Evolutionary conservation across 805 yeast genomes (phyloP).

Genomic region (Candida ortonii): DNA sequence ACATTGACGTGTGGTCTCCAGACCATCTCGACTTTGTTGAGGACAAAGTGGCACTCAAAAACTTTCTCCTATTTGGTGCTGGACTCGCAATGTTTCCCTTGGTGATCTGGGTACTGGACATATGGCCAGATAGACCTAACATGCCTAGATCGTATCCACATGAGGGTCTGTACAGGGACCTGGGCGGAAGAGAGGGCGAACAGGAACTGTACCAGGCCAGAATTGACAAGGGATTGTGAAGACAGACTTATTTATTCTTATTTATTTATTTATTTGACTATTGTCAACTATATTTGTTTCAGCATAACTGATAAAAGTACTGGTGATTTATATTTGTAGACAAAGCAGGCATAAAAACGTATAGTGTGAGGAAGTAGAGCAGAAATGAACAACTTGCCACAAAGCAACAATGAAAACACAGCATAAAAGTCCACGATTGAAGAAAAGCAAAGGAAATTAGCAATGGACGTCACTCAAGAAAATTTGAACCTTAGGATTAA

Average conservation of each 20-base stretch:
- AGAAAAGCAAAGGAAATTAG: conserved; percentile 4
- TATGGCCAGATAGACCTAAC: conserved; percentile 66
- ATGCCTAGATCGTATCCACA: conserved; percentile 73
- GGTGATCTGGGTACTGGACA: conserved; percentile 48
- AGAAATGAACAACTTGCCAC: conserved; percentile 3
- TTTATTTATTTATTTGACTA: conserved; percentile 7
- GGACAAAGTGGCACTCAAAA: conserved; percentile 58
- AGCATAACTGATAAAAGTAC: background rate
- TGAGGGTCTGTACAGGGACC: conserved; percentile 69
- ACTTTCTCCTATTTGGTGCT: conserved; percentile 58
- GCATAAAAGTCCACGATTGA: conserved; percentile 1
- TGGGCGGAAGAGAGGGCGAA: conserved; percentile 59
- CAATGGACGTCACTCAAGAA: conserved; percentile 2
- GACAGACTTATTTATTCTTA: conserved; percentile 8
- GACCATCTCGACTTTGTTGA: conserved; percentile 62
- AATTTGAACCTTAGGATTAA: too few relatives aligned
- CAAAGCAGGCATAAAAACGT: conserved; percentile 7
- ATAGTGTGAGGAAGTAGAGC: conserved; percentile 4
- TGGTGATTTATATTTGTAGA: background rate
- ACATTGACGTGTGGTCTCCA: conserved; percentile 83
- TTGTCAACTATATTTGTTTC: background rate
- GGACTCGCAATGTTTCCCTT: conserved; percentile 39
- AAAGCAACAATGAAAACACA: background rate
- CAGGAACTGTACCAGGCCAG: conserved; percentile 44
- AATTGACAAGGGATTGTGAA: conserved; percentile 33